Base-by-base conservation (phyloP, 306 rosid genomes). In the Spatholobus suberectus region DNA sequence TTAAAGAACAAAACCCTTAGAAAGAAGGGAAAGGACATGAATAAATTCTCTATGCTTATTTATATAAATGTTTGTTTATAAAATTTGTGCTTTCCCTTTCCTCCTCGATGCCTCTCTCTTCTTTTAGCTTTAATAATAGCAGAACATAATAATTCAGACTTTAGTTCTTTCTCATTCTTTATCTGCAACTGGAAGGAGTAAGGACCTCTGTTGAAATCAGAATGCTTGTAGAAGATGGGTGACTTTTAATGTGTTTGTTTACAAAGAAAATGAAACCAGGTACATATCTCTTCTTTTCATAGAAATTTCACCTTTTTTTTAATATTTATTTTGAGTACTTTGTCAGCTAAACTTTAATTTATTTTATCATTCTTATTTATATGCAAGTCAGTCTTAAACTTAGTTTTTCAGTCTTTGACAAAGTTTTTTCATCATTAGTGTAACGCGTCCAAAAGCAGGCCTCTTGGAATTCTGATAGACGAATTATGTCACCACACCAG, bases 261-360 rank as follows among this genome's bases (percentile, higher is more conserved):
- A 32, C 59, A 21, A 44, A 34, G 69, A 75, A 58, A 83, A 76
- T 76, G 32, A 75, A 80, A 10, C 44, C 40, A 10, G 26, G 20
- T 80, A 74, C 52, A 76, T 75, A 70, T 86, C 77, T 86, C 87
- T 86, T 83, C 87, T 83, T 83, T 86, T 83, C 61, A 80, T 70
- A 80, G 43, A 49, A 82, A 62, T 24, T 47, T 70, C 43, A 52
- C 63, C 26, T 40, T n/a, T 38, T 46, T 1, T 35, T 55, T 20
- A 29, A 55, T 49, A 46, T 66, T 68, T 37, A 11, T 43, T 72
- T 4, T 23, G 58, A 75, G 4, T 76, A 70, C 77, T 83, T 52
- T 70, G 81, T 83, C 85, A 83, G 75, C 49, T 54, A 59, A 70
- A 37, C 58, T 77, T 77, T 21, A 35, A 43, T 70, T 24, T 70